Percentiles rank a stretch among this genome's conserved stretches.
phyloP scores from a whole-genome alignment of 192 early-diverging fungal genomes.

The Mortierella alpina region DNA sequence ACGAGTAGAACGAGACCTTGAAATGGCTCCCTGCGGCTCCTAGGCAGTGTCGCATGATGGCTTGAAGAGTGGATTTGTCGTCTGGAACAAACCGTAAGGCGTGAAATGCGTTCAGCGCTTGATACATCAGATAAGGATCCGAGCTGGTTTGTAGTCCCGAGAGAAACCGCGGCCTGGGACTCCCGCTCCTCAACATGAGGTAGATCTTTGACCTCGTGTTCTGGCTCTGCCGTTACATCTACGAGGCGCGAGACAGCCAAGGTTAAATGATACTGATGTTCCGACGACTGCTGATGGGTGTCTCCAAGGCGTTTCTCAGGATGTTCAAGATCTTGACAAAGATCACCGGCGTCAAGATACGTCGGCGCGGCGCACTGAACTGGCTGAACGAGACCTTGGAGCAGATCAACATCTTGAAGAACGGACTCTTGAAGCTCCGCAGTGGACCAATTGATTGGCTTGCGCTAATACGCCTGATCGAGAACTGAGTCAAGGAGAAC shows the following conservation, averaged over 20 bases:
- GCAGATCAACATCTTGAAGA: background rate
- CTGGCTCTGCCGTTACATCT: background rate
- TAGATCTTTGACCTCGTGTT: background rate
- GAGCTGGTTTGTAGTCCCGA: background rate
- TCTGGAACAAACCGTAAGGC: background rate
- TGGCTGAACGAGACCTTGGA: background rate
- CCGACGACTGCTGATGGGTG: background rate
- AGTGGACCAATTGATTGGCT: too few relatives aligned
- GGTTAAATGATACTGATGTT: background rate
- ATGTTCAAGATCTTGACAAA: background rate
- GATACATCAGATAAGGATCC: background rate
- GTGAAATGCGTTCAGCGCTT: constrained; percentile 2
- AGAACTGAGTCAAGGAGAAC: too few relatives aligned
- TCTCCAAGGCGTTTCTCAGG: background rate
- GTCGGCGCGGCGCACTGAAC: background rate
- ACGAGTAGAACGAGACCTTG: too few relatives aligned
- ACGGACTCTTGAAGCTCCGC: too few relatives aligned
- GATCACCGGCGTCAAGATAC: background rate
- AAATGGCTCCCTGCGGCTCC: too few relatives aligned
- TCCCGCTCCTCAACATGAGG: background rate
- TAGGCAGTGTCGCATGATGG: background rate
- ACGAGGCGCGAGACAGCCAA: background rate
- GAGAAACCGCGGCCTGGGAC: background rate
- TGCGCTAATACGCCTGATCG: too few relatives aligned
- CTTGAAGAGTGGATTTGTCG: constrained; percentile 1